These are phyloP conservation scores for Aspergillaceae sp. DNA, from an alignment of 2,329 filamentous ascomycete genomes.

Conservation along the genomic window DNA sequence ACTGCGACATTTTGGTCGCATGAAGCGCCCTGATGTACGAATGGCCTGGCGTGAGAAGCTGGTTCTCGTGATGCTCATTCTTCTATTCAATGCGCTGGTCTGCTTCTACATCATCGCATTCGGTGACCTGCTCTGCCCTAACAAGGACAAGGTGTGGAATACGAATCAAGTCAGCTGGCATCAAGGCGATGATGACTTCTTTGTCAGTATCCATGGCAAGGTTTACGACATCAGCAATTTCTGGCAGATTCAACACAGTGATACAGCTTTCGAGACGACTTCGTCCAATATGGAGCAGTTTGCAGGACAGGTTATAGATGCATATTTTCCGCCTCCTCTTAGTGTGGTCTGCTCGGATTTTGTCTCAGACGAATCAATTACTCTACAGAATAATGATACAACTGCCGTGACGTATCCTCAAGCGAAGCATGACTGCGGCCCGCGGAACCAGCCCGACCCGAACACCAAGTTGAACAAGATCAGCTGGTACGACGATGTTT, in stretches of 20 bases:
- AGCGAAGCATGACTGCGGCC: conserved; percentile 65
- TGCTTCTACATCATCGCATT: conserved; percentile 91
- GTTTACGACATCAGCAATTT: conserved; percentile 92
- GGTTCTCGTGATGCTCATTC: conserved; percentile 69
- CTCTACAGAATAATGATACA: conserved; percentile 52
- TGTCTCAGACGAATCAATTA: conserved; percentile 49
- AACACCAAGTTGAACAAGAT: conserved; percentile 51
- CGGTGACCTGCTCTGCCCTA: conserved; percentile 77
- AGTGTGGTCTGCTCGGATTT: conserved; percentile 65
- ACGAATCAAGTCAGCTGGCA: conserved; percentile 61
- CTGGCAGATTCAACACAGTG: conserved; percentile 76
- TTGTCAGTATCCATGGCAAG: conserved; percentile 74
- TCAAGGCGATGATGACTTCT: conserved; percentile 67
- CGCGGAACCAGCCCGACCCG: conserved; percentile 45
- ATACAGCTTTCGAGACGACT: conserved; percentile 53
- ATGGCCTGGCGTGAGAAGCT: conserved; percentile 97
- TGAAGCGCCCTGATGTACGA: conserved; percentile 94
- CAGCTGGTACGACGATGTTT: conserved; percentile 69
- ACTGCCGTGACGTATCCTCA: conserved; percentile 48
- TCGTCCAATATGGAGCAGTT: conserved; percentile 64
- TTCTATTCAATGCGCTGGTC: conserved; percentile 69
- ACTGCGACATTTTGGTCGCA: conserved; percentile 74
- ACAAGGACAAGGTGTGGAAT: conserved; percentile 84
- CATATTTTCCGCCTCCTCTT: conserved; percentile 78
- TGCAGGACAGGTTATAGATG: conserved; percentile 67